Evolutionary conservation across 352 stramenopile genomes (phyloP), one percentile per base, ranked within the genome.

Genomic region (Pythium guiyangense): DNA sequence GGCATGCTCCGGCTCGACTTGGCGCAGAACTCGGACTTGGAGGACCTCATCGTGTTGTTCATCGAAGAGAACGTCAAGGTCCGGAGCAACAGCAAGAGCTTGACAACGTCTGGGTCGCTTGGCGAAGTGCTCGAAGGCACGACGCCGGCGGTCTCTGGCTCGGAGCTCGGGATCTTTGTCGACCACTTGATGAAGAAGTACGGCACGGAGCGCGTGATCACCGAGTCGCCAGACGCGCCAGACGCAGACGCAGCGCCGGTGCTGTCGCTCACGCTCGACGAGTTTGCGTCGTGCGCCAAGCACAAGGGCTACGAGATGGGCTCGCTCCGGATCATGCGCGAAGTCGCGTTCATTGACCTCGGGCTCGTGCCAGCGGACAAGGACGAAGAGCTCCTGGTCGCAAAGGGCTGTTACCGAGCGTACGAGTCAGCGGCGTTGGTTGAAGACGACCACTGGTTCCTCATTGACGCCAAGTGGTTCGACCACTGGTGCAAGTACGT

Each of bases 401-500:
- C 72, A 10, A 84, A 79, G 49, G 72, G 74, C 0, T 95, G 86
- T 53, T 92, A 89, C 63, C 84, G 74, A 37, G 62, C 77, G n/a
- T 93, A 92, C 48, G 82, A 95, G 17, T 71, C 71, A 2, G 35
- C 69, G 11, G 73, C 64, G 25, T 62, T 94, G 34, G 78, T 92
- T 3, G 86, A 95, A 73, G 82, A 92, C 22, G 86, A 95, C 25
- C 71, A 77, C 3, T 95, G 86, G 86, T 95, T 88, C 59, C 51
- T 95, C 31, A 60, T 95, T 25, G 84, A 94, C 39, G 79, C 77
- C 35, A 92, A 86, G 35, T 95, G 84, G 84, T 95, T 83, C 60
- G 76, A 89, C 27, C 82, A 92, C 47, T 95, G 86, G 86, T 87
- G 74, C 66, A 82, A 86, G 57, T 95, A 92, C 67, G 77, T 92